Base-by-base conservation (phyloP, 768 basidiomycete species). In the Suillus weaverae region DNA sequence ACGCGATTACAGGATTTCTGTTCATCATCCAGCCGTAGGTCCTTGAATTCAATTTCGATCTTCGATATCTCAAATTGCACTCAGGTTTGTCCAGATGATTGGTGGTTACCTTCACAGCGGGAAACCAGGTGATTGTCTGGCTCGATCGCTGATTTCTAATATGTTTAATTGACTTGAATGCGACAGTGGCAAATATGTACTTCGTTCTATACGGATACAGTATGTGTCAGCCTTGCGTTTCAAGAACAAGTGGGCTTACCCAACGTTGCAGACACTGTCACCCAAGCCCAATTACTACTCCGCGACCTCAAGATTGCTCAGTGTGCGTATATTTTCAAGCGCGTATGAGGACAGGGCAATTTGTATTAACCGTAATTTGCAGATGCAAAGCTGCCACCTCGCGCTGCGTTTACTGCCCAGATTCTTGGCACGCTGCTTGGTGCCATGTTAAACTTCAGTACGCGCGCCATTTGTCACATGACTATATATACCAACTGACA, bases 301-400 rank as follows among this genome's bases (percentile, higher is more conserved):
- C 74, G 76, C 39, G 84, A 86, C 68, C 75, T 85, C 30, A 84
- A 85, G 70, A 80, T 83, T 60, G 81, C 77, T 3, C 83, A 78
- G 69, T 82, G 69, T 63, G 67, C 48, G 18, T n/a, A 18, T n/a
- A n/a, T 36, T 39, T 39, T 39, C 20, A 3, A 41, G 16, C 14
- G 18, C 38, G 57, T n/a, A 35, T 35, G 20, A 26, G n/a, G 22
- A 38, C 7, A 36, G 16, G 32, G 38, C 20, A 38, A 26, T 39
- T 22, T n/a, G 16, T 39, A 5, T 32, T 51, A 32, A 39, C 26
- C 9, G 26, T 20, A 39, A 43, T 62, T 8, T 43, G 41, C 59
- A 82, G 78, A 87, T 71, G 75, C 84, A 1, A 89, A 89, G 73
- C 83, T 91, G 50, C 88, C 89, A 33, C 87, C 89, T 30, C 85